Evolutionary conservation across 352 stramenopile genomes (phyloP).

Genomic region (Globisporangium cederbergense): DNA sequence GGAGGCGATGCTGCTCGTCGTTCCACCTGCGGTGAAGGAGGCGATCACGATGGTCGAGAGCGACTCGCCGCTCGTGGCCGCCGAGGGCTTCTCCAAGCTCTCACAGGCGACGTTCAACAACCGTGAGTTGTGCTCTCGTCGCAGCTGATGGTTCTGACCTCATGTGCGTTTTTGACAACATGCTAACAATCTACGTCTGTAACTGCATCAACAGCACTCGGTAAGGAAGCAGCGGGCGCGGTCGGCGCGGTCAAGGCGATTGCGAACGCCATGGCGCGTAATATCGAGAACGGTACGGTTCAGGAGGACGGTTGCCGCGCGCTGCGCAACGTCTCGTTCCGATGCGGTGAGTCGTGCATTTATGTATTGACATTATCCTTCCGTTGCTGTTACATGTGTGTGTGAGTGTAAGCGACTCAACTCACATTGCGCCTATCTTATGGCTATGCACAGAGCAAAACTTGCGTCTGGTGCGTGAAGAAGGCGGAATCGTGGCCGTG

Average conservation of each 20-base stretch:
- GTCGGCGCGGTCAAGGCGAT: constrained; percentile 57
- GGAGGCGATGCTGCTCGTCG: constrained; percentile 21
- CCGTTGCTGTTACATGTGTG: neutral
- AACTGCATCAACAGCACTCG: constrained; percentile 31
- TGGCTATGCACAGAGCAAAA: constrained; percentile 41
- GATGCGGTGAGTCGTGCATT: constrained; percentile 32
- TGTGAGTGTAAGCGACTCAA: neutral
- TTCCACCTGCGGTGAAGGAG: constrained; percentile 52
- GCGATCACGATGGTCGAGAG: constrained; percentile 55
- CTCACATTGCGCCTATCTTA: neutral
- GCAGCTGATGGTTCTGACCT: too few relatives aligned
- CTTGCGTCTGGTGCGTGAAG: constrained; percentile 47
- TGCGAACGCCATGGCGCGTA: constrained; percentile 61
- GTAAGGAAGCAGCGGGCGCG: constrained; percentile 60
- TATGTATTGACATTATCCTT: too few relatives aligned
- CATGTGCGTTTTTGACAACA: too few relatives aligned
- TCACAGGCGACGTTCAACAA: constrained; percentile 79
- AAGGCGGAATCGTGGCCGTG: constrained; percentile 63
- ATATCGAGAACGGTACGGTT: constrained; percentile 54
- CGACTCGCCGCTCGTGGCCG: constrained; percentile 44
- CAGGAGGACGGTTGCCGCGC: constrained; percentile 73
- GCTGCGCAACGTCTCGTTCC: constrained; percentile 72
- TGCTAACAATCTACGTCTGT: too few relatives aligned
- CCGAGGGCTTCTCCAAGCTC: constrained; percentile 69
- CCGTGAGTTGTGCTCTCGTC: constrained; percentile 25